These are phyloP conservation scores for Leishmania turanica DNA, from an alignment of 208 protist species.

Conservation along the genomic window DNA sequence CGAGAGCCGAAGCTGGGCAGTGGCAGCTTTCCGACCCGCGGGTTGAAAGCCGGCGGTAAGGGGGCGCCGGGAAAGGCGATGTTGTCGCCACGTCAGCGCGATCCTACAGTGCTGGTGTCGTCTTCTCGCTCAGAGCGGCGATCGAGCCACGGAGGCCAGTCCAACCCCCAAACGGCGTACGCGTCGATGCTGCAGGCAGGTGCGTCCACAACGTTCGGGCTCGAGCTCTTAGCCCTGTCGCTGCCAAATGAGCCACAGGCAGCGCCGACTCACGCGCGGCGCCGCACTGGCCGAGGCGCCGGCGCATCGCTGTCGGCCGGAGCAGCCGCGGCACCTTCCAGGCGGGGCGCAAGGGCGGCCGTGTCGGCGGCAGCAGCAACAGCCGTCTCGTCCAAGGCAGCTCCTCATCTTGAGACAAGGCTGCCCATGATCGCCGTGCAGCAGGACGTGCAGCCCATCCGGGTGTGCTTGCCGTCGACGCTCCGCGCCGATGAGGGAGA, in stretches of 20 bases:
- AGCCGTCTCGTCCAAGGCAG: slow-evolving; percentile 9
- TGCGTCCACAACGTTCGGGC: slow-evolving; percentile 11
- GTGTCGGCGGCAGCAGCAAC: slow-evolving; percentile 3
- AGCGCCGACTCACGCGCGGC: background rate
- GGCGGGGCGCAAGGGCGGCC: background rate
- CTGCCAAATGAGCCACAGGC: slow-evolving; percentile 24
- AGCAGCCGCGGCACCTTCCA: background rate
- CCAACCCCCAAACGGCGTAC: slow-evolving; percentile 13
- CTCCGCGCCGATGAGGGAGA: slow-evolving; percentile 38
- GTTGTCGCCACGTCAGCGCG: background rate
- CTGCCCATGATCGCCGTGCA: slow-evolving; percentile 40
- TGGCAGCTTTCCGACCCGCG: background rate
- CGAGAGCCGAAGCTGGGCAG: background rate
- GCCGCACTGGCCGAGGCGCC: background rate
- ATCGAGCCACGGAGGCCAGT: background rate
- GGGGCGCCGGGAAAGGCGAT: background rate
- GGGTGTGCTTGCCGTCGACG: slow-evolving; percentile 52
- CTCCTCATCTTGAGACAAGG: background rate
- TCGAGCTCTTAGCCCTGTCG: slow-evolving; percentile 16
- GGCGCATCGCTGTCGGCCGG: background rate
- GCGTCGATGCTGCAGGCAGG: slow-evolving; percentile 18
- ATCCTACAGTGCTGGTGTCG: background rate
- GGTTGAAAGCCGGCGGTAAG: background rate
- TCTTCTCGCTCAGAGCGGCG: background rate
- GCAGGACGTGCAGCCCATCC: slow-evolving; percentile 56